Percentiles rank a stretch among this genome's conserved stretches.
Evolutionary conservation across 371 early-diverging fungal species (phyloP).

Genomic region (Blastocladiella emersonii): DNA sequence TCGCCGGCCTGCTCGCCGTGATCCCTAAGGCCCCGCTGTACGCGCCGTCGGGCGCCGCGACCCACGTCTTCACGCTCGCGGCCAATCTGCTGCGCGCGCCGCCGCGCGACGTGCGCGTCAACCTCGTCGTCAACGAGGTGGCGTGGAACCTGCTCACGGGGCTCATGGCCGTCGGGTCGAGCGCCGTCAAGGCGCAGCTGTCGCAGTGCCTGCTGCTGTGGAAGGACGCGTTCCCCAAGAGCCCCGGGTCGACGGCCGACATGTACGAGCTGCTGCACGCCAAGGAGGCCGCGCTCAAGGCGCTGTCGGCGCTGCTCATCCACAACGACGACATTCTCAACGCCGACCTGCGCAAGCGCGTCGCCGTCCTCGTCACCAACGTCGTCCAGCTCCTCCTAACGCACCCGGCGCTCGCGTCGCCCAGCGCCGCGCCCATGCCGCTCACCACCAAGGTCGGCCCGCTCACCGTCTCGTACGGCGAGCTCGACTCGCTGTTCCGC

Average conservation of each 20-base stretch:
- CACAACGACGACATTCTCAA: conserved; percentile 54
- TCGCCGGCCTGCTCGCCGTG: conserved; percentile 56
- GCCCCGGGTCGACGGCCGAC: conserved; percentile 26
- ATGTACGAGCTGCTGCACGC: conserved; percentile 51
- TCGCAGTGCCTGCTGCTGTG: conserved; percentile 60
- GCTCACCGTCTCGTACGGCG: conserved; percentile 30
- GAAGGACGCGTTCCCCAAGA: conserved; percentile 48
- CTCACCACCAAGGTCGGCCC: conserved; percentile 10
- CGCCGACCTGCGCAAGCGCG: conserved; percentile 62
- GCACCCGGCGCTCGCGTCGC: conserved; percentile 45
- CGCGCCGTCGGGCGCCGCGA: conserved; percentile 56
- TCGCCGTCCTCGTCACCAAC: conserved; percentile 63
- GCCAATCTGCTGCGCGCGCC: conserved; percentile 52
- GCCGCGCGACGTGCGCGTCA: conserved; percentile 40
- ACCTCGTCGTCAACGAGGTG: conserved; percentile 51
- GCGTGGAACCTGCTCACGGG: conserved; percentile 68
- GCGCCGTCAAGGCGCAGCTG: conserved; percentile 61
- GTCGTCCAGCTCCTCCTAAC: conserved; percentile 25
- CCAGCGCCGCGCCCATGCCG: conserved; percentile 22
- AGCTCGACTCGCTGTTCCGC: conserved; percentile 44
- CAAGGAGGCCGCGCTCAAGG: conserved; percentile 54
- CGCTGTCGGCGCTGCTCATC: conserved; percentile 53
- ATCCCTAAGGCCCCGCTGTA: conserved; percentile 52
- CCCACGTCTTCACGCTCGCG: conserved; percentile 57
- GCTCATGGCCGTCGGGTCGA: conserved; percentile 65